Percentiles rank a stretch among this genome's conserved stretches.
phyloP scores from a whole-genome alignment of 1,284 basidiomycete genomes.

The Anthracocystis setariae region DNA sequence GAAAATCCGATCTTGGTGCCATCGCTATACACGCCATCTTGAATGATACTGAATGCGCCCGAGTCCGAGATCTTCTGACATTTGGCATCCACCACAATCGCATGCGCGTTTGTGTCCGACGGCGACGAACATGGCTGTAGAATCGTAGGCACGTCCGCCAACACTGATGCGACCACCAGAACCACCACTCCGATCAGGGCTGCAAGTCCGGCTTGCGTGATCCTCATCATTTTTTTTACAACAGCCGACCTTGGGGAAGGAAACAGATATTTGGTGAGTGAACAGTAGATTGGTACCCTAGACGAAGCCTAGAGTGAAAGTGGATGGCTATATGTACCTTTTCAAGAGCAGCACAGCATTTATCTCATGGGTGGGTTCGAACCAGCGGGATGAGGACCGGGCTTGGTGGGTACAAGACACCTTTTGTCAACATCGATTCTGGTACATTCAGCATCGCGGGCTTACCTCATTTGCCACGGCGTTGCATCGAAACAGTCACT shows the following conservation, averaged over 20 bases:
- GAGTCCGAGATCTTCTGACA: constrained; percentile 22
- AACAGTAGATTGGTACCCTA: no score
- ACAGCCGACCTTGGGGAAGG: no score
- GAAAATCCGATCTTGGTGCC: constrained; percentile 17
- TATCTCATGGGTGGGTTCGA: no score
- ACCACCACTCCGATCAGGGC: constrained; percentile 3
- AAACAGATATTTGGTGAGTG: no score
- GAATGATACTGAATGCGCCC: constrained; percentile 20
- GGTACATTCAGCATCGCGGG: no score
- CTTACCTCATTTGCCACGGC: no score
- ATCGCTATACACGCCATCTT: not conserved
- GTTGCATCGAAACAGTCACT: no score
- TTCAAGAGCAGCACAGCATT: no score
- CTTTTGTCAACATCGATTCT: no score
- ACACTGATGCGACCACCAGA: not conserved
- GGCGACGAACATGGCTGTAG: constrained; percentile 11
- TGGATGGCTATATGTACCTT: not conserved
- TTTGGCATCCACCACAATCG: constrained; percentile 11
- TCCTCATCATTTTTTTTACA: not conserved
- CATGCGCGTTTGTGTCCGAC: not conserved
- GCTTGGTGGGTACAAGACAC: no score
- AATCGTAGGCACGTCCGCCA: constrained; percentile 8
- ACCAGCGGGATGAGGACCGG: no score
- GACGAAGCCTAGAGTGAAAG: not conserved
- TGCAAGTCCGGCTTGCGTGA: not conserved